A percentile compares a stretch with the other conserved stretches of the same genome.
These are phyloP conservation scores for Fusarium subtropicale DNA, from an alignment of 2,329 filamentous ascomycete species.

Conservation along the genomic window DNA sequence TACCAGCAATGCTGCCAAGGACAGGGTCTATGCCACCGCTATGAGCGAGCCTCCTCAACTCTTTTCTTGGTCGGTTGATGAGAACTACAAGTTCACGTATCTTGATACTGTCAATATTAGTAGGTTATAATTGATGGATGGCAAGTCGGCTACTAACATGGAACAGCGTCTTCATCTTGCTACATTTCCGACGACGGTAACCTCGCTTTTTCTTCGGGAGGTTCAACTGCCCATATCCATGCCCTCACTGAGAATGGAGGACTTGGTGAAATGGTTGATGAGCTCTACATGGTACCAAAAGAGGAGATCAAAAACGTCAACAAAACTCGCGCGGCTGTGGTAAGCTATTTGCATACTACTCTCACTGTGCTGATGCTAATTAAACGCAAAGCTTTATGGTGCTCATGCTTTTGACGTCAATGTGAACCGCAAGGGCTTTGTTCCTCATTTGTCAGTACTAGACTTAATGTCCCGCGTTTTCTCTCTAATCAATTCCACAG, in stretches of 20 bases:
- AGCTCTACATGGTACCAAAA: slow-evolving; percentile 2
- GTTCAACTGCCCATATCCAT: slow-evolving; percentile 7
- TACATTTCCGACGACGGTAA: slow-evolving; percentile 8
- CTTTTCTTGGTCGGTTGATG: slow-evolving; percentile 7
- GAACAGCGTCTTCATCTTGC: slow-evolving; percentile 1
- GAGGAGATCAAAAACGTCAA: slow-evolving; percentile 4
- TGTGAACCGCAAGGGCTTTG: slow-evolving; percentile 9
- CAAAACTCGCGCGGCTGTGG: slow-evolving; percentile 9
- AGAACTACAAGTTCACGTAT: slow-evolving; percentile 7
- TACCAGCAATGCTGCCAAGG: background rate
- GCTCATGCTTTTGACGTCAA: slow-evolving; percentile 14
- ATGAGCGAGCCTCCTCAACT: slow-evolving; percentile 13
- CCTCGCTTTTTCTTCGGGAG: slow-evolving; percentile 5
- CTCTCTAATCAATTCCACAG: background rate
- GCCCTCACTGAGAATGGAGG: background rate
- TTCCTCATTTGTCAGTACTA: background rate
- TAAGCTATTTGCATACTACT: background rate
- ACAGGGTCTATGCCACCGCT: background rate
- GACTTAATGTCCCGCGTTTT: accelerated
- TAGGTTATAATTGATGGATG: accelerated
- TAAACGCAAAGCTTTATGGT: background rate
- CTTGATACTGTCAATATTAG: slow-evolving; percentile 9
- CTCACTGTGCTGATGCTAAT: background rate
- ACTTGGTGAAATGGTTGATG: background rate
- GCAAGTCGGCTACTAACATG: accelerated